A percentile compares a stretch with the other conserved stretches of the same genome.
phyloP scores from a whole-genome alignment of 2,329 filamentous ascomycete species.

The Colletotrichum incanum region DNA sequence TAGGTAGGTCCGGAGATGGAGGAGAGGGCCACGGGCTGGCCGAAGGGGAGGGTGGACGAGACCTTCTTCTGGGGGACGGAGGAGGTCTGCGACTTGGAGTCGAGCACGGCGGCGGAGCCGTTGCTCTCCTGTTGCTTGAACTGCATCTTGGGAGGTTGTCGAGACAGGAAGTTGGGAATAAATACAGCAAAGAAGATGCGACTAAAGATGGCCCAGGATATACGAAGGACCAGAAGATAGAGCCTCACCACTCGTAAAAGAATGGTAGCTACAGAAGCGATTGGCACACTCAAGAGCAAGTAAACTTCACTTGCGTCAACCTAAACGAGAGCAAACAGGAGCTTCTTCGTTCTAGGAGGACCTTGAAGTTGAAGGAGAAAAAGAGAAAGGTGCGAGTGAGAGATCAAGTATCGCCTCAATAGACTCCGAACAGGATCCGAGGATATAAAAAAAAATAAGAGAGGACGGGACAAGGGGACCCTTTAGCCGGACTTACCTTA shows the following conservation, averaged over 20 bases:
- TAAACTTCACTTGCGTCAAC: slow-evolving; percentile 37
- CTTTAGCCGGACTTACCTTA: slow-evolving; percentile 28
- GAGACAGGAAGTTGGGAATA: slow-evolving; percentile 11
- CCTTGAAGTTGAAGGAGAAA: slow-evolving; percentile 12
- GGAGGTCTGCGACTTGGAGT: slow-evolving; percentile 50
- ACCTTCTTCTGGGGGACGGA: slow-evolving; percentile 56
- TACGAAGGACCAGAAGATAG: slow-evolving; percentile 26
- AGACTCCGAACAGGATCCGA: slow-evolving; percentile 40
- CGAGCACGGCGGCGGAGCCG: slow-evolving; percentile 52
- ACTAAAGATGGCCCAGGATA: slow-evolving; percentile 28
- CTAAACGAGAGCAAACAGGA: slow-evolving; percentile 22
- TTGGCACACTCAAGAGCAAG: slow-evolving; percentile 35
- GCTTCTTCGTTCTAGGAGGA: slow-evolving; percentile 34
- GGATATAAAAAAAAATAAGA: slow-evolving; percentile 36
- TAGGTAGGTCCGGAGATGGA: slow-evolving; percentile 90
- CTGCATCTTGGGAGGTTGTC: slow-evolving; percentile 33
- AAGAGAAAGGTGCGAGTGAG: slow-evolving; percentile 8
- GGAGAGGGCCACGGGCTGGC: slow-evolving; percentile 67
- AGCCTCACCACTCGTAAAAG: slow-evolving; percentile 31
- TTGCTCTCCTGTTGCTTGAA: slow-evolving; percentile 58
- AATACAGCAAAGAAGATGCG: slow-evolving; percentile 34
- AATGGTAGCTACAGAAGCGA: slow-evolving; percentile 33
- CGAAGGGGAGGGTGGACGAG: slow-evolving; percentile 71
- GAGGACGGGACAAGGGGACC: slow-evolving; percentile 14
- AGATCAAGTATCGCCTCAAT: not conserved